Evolutionary conservation across 192 early-diverging fungal species (phyloP).

Genomic region (Cladochytrium replicatum): DNA sequence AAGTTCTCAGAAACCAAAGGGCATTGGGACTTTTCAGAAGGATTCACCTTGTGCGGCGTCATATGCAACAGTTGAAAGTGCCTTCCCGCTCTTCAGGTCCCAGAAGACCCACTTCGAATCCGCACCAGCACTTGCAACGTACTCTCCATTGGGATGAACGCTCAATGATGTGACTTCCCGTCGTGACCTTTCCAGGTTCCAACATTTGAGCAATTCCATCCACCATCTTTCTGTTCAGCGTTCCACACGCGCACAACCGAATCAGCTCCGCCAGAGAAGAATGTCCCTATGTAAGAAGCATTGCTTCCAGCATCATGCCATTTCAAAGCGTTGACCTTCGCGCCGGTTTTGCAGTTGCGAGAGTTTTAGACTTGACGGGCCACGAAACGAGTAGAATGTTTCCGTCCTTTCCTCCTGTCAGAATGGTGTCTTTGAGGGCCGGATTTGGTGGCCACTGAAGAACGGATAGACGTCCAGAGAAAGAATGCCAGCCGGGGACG

Average conservation of each 20-base stretch:
- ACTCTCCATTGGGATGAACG: slow-evolving; percentile 68
- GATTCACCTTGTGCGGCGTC: slow-evolving; percentile 36
- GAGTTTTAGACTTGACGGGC: too few species aligned
- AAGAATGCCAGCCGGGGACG: slow-evolving; percentile 61
- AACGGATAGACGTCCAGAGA: neutral
- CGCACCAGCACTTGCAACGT: slow-evolving; percentile 61
- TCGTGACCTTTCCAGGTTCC: slow-evolving; percentile 43
- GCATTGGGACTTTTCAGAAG: too few species aligned
- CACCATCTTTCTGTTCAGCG: slow-evolving; percentile 16
- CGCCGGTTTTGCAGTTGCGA: too few species aligned
- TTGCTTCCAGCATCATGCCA: slow-evolving; percentile 47
- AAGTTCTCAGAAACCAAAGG: slow-evolving; percentile 9
- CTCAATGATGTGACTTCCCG: slow-evolving; percentile 64
- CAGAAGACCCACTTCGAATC: slow-evolving; percentile 78
- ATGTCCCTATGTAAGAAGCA: slow-evolving; percentile 35
- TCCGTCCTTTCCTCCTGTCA: slow-evolving; percentile 76
- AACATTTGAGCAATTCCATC: slow-evolving; percentile 2
- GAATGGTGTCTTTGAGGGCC: slow-evolving; percentile 49
- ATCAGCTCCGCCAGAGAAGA: slow-evolving; percentile 69
- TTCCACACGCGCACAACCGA: slow-evolving; percentile 62
- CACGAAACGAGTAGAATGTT: slow-evolving; percentile 63
- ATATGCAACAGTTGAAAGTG: slow-evolving; percentile 32
- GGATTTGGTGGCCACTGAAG: slow-evolving; percentile 7
- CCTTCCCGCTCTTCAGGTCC: slow-evolving; percentile 53
- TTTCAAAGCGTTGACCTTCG: slow-evolving; percentile 60